Evolutionary conservation across 176 grass and related monocot genomes (phyloP).

Genomic region (Musa itinerans): DNA sequence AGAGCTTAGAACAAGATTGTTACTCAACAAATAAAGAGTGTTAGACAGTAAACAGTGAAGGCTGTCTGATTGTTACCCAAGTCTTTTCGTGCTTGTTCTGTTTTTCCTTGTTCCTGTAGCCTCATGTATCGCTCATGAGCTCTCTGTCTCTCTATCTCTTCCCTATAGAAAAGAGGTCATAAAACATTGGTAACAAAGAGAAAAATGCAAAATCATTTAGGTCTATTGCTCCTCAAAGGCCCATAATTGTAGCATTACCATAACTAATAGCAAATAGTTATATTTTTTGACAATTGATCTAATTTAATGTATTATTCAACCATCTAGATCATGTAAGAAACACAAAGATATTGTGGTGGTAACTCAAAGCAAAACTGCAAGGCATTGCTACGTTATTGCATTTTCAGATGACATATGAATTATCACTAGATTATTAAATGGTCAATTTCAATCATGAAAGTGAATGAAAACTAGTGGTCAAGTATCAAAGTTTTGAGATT

Average conservation of each 20-base stretch:
- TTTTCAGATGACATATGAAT: background rate
- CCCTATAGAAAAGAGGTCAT: constrained; percentile 25
- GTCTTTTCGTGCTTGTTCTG: constrained; percentile 82
- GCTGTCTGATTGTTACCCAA: constrained; percentile 42
- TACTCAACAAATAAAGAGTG: background rate
- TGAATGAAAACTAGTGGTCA: too few species aligned
- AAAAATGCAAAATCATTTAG: background rate
- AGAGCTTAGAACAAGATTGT: too few species aligned
- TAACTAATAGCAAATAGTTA: too few species aligned
- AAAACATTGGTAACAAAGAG: background rate
- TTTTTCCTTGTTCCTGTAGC: constrained; percentile 81
- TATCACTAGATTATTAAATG: background rate
- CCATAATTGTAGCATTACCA: background rate
- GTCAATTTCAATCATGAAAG: too few species aligned
- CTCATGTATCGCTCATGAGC: constrained; percentile 66
- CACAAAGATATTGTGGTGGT: background rate
- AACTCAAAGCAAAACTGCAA: background rate
- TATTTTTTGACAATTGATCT: too few species aligned
- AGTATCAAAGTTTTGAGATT: too few species aligned
- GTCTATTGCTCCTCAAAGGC: background rate
- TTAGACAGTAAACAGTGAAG: background rate
- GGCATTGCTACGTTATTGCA: background rate
- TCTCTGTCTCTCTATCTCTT: constrained; percentile 78
- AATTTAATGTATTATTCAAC: too few species aligned
- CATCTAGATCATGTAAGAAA: too few species aligned